phyloP scores from a whole-genome alignment of 345 rosid genomes.

The Dimocarpus longan region DNA sequence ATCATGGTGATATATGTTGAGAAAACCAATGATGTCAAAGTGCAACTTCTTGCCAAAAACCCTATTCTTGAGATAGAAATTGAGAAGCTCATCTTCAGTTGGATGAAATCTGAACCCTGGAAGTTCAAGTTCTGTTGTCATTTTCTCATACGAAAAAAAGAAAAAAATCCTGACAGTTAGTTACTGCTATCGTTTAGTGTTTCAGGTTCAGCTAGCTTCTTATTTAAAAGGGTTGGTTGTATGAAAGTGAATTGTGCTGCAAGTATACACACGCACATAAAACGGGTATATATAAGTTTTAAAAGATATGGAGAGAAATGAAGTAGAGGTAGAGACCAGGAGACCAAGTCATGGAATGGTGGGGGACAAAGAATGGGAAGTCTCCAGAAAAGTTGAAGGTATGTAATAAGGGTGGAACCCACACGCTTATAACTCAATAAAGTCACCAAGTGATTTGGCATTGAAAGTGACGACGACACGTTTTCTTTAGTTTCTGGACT shows the following conservation, averaged over 20 bases:
- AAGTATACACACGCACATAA: neutral
- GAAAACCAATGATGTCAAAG: slow-evolving; percentile 60
- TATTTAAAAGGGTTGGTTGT: neutral
- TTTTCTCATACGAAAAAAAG: slow-evolving; percentile 25
- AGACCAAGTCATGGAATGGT: slow-evolving; percentile 21
- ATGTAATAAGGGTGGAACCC: slow-evolving; percentile 39
- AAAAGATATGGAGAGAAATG: neutral
- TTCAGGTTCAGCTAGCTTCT: no score
- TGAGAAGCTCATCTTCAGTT: slow-evolving; percentile 87
- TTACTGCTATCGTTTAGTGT: neutral
- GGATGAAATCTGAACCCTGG: slow-evolving; percentile 98
- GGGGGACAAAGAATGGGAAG: neutral
- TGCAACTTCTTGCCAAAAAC: slow-evolving; percentile 48
- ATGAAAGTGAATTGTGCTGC: neutral
- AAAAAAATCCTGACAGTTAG: neutral
- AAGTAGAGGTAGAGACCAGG: neutral
- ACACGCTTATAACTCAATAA: slow-evolving; percentile 40
- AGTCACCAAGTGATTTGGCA: slow-evolving; percentile 4
- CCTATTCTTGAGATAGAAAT: slow-evolving; percentile 78
- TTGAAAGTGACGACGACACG: slow-evolving; percentile 9
- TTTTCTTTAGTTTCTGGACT: slow-evolving; percentile 28
- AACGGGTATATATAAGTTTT: slow-evolving; percentile 24
- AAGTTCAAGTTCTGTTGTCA: slow-evolving; percentile 49
- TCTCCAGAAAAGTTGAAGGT: neutral
- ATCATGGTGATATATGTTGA: slow-evolving; percentile 75